phyloP scores from a whole-genome alignment of 2,329 filamentous ascomycete species.

The Cercospora janseana region DNA sequence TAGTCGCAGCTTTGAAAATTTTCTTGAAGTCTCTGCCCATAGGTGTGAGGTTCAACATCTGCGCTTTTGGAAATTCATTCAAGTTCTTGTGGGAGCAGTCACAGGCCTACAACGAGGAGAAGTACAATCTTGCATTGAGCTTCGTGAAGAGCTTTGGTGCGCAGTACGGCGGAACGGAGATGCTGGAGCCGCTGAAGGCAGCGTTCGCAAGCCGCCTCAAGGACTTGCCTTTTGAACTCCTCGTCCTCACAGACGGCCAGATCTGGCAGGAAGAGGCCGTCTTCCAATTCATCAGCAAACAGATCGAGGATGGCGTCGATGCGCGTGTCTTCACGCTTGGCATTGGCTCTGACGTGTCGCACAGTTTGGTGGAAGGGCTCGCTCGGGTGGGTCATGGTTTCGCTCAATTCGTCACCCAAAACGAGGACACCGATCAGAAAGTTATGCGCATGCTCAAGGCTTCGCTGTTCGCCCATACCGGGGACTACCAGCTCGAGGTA shows the following conservation, averaged over 20 bases:
- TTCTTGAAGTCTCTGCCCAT: slow-evolving; percentile 66
- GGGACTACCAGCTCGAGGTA: slow-evolving; percentile 62
- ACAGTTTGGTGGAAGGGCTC: slow-evolving; percentile 58
- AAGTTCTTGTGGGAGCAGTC: slow-evolving; percentile 52
- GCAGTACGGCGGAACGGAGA: slow-evolving; percentile 56
- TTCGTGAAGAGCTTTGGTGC: slow-evolving; percentile 47
- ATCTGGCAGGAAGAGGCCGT: slow-evolving; percentile 52
- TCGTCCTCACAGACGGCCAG: slow-evolving; percentile 58
- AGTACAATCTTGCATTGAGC: slow-evolving; percentile 45
- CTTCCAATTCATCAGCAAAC: slow-evolving; percentile 50
- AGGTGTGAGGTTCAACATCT: slow-evolving; percentile 67
- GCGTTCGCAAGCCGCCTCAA: slow-evolving; percentile 48
- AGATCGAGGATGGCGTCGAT: slow-evolving; percentile 44
- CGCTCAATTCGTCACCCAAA: slow-evolving; percentile 58
- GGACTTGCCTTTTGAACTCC: slow-evolving; percentile 52
- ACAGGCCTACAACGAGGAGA: slow-evolving; percentile 47
- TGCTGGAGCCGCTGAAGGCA: slow-evolving; percentile 49
- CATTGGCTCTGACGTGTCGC: slow-evolving; percentile 55
- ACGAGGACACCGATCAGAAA: slow-evolving; percentile 67
- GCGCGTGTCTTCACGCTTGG: slow-evolving; percentile 59
- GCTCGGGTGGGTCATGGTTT: slow-evolving; percentile 59
- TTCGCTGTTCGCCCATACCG: slow-evolving; percentile 64
- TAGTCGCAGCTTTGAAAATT: slow-evolving; percentile 57
- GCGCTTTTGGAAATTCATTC: slow-evolving; percentile 58
- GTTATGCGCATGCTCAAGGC: slow-evolving; percentile 73